These are phyloP conservation scores for Jaltomata sinuosa DNA, from an alignment of 257 asterid species.

Conservation along the genomic window DNA sequence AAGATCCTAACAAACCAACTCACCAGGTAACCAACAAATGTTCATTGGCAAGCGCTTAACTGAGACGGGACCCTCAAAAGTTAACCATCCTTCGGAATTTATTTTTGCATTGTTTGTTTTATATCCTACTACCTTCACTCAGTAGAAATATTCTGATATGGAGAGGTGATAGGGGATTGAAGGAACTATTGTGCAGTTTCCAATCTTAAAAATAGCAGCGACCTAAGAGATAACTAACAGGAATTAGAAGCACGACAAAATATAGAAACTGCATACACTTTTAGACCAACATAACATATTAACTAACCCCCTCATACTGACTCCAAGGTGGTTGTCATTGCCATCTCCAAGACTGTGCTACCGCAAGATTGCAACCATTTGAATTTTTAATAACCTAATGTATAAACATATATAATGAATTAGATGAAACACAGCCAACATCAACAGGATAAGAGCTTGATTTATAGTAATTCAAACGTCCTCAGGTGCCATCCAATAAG, in stretches of 20 bases:
- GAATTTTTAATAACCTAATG: constrained; percentile 66
- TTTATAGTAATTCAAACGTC: constrained; percentile 26
- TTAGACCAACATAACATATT: constrained; percentile 8
- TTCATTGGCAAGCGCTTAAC: background rate
- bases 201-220: constrained; percentile 55
- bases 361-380: constrained; percentile 87
- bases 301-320: constrained; percentile 97
- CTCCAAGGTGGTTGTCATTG: constrained; percentile 98
- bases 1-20: background rate
- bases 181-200: constrained; percentile 59
- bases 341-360: constrained; percentile 97
- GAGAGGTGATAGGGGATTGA: constrained; percentile 51
- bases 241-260: background rate
- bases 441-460: background rate
- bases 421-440: background rate
- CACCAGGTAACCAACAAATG: background rate
- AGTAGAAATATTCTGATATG: background rate
- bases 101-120: background rate
- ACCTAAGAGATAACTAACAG: constrained; percentile 36
- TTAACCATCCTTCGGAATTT: background rate
- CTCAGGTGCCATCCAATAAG: constrained; percentile 98
- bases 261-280: background rate
- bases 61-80: background rate
- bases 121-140: background rate
- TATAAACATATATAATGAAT: background rate